Base-by-base conservation (phyloP, 768 basidiomycete genomes). In the Amanita rubescens region DNA sequence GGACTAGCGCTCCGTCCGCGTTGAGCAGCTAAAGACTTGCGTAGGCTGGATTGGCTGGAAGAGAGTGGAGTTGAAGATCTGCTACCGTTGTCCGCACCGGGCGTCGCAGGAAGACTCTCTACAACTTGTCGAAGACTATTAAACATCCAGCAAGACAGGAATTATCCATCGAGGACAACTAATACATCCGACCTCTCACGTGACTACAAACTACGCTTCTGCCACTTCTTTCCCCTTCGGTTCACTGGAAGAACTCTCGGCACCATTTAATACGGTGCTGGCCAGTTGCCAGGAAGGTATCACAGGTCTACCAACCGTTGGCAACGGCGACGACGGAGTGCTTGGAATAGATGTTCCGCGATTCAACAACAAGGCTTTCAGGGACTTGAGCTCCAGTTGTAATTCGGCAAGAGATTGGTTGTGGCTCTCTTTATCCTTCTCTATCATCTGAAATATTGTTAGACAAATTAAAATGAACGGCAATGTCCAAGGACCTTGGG, bases 221-320 rank as follows among this genome's bases (percentile, higher is more conserved):
- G n/a, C n/a, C n/a, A 8, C 27, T 30, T 30, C 27, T 8, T 30
- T 30, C 27, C 8, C 27, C 27, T 30, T 30, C n/a, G n/a, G n/a
- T n/a, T n/a, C n/a, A n/a, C n/a, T n/a, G n/a, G n/a, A n/a, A n/a
- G n/a, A n/a, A n/a, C n/a, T n/a, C n/a, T 57, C 39, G 6, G 60
- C 50, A 8, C 67, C 50, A 1, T 52, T 30, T 41, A 19, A 55
- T 58, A 43, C 63, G 43, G 72, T 71, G 15, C 44, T 34, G n/a
- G 84, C 79, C 47, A 96, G 73, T 64, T 97, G 94, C 94, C 94
- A 97, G 6, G 90, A 77, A 2, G 94, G 94, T 62, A 97, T 93
- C 17, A 84, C 75, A 6, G 87, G 88, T 58, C 81, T 76, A 0
- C 79, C 80, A 3, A 81, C 61, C 20, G 78, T 63, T 2, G 75